These are phyloP conservation scores for Candida berthetii DNA, from an alignment of 805 yeast genomes.

Conservation along the genomic window DNA sequence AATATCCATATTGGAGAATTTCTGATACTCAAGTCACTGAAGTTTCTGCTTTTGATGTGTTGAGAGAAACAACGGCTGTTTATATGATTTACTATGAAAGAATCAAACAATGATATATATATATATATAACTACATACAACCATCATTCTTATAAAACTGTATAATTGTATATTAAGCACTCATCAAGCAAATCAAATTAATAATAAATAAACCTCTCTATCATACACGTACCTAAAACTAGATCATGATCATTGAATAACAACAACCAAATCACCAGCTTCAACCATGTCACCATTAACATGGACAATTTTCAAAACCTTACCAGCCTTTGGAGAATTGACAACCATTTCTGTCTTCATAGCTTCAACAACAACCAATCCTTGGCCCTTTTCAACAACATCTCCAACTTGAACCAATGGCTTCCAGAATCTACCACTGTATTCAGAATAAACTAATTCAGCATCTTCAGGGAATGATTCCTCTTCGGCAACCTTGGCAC, in stretches of 20 bases:
- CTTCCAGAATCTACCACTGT: slow-evolving; percentile 97
- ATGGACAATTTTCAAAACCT: slow-evolving; percentile 67
- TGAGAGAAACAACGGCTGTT: slow-evolving; percentile 68
- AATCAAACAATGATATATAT: slow-evolving; percentile 1
- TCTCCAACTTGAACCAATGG: slow-evolving; percentile 78
- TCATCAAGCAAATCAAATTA: neutral
- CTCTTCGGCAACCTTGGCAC: slow-evolving; percentile 34
- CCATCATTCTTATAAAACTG: neutral
- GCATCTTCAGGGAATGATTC: slow-evolving; percentile 73
- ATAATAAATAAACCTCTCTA: neutral
- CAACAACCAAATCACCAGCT: slow-evolving; percentile 92
- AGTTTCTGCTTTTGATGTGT: slow-evolving; percentile 47
- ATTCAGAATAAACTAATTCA: slow-evolving; percentile 84
- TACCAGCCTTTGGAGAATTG: slow-evolving; percentile 62
- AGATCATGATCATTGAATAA: slow-evolving; percentile 43
- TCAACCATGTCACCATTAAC: slow-evolving; percentile 94
- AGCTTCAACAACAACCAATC: slow-evolving; percentile 87
- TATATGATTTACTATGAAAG: slow-evolving; percentile 83
- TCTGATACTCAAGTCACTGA: slow-evolving; percentile 74
- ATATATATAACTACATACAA: neutral
- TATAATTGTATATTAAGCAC: neutral
- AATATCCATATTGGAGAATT: slow-evolving; percentile 76
- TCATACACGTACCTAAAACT: no score
- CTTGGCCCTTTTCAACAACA: slow-evolving; percentile 65
- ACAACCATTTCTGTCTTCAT: slow-evolving; percentile 98